Percentiles rank a stretch among this genome's conserved stretches.
phyloP scores from a whole-genome alignment of 345 rosid genomes.

The Syzygium oleosum region DNA sequence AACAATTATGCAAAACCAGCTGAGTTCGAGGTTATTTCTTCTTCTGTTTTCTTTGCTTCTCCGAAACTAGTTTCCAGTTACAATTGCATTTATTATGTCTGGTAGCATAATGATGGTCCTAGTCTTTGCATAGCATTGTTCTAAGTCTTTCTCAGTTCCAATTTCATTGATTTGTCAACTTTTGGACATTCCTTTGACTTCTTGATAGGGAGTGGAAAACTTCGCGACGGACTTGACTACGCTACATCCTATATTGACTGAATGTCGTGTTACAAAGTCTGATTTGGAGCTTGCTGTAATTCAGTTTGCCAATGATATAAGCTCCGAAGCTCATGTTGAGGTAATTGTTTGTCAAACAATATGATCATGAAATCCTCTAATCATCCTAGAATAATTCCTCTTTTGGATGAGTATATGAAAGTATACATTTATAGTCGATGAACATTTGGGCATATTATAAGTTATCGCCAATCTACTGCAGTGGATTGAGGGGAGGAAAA shows the following conservation, averaged over 20 bases:
- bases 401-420: not conserved
- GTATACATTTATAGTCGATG: not conserved
- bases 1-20: constrained; percentile 77
- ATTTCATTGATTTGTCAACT: not conserved
- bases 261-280: constrained; percentile 86
- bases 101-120: not conserved
- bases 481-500: not conserved
- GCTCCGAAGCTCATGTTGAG: constrained; percentile 97
- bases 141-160: not conserved
- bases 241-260: constrained; percentile 86
- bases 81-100: not conserved
- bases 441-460: not conserved
- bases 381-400: not conserved
- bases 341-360: constrained; percentile 15
- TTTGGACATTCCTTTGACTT: not conserved
- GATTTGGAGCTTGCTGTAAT: constrained; percentile 70
- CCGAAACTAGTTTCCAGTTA: not conserved
- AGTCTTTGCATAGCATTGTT: not conserved
- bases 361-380: not conserved
- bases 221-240: constrained; percentile 59
- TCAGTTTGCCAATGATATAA: constrained; percentile 92
- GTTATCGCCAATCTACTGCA: not conserved
- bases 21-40: constrained; percentile 51
- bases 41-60: constrained; percentile 5
- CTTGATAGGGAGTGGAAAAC: constrained; percentile 58